These are phyloP conservation scores for Vitis hybrid DNA, from an alignment of 177 flowering plant species.

Conservation along the genomic window DNA sequence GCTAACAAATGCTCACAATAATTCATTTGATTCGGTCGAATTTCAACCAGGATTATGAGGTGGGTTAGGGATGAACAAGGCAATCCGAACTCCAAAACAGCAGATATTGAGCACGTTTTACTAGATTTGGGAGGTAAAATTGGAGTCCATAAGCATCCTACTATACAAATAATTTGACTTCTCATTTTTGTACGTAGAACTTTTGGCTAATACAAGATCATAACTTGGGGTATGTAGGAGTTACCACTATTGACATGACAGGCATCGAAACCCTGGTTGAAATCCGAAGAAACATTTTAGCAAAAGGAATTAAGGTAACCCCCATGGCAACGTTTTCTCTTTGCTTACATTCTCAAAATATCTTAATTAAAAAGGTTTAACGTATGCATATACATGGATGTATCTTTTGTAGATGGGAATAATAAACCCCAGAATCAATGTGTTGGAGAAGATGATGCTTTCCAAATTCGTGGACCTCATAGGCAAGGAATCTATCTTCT, in stretches of 20 bases:
- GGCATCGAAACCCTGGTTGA: conserved; percentile 70
- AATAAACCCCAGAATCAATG: conserved; percentile 64
- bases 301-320: conserved; percentile 55
- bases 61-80: conserved; percentile 57
- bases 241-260: conserved; percentile 68
- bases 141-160: no score
- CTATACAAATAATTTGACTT: no score
- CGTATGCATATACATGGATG: not conserved
- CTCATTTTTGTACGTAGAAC: no score
- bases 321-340: not conserved
- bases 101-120: conserved; percentile 47
- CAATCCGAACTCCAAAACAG: conserved; percentile 8
- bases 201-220: no score
- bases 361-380: not conserved
- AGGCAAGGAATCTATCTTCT: conserved; percentile 62
- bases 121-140: conserved; percentile 72
- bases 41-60: conserved; percentile 51
- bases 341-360: not conserved
- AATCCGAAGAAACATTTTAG: conserved; percentile 34
- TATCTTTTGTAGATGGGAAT: conserved; percentile 46
- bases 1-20: not conserved
- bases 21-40: not conserved
- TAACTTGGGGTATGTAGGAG: conserved; percentile 37
- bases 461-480: conserved; percentile 51
- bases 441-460: conserved; percentile 64